A percentile compares a stretch with the other conserved stretches of the same genome.
Evolutionary conservation across 1,284 basidiomycete species (phyloP).

Genomic region (Grifola frondosa): DNA sequence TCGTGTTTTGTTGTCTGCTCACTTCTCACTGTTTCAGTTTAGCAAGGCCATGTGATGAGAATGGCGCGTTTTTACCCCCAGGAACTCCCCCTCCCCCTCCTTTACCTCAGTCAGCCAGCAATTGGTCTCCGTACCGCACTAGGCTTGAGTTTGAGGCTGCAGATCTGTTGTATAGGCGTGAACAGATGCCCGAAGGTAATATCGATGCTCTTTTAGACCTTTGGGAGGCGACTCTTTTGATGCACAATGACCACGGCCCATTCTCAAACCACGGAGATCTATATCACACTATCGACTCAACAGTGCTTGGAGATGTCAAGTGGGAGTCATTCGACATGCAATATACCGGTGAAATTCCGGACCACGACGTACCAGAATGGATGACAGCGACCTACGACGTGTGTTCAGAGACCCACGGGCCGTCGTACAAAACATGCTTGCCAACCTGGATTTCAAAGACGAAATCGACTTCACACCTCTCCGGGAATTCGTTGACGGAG

Average conservation of each 20-base stretch:
- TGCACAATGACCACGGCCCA: not conserved
- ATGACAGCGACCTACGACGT: slow-evolving; percentile 12
- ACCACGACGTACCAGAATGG: slow-evolving; percentile 16
- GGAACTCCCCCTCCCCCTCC: slow-evolving; percentile 17
- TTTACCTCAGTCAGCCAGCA: slow-evolving; percentile 2
- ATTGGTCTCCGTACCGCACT: slow-evolving; percentile 7
- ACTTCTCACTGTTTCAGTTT: no score
- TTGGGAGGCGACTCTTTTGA: slow-evolving; percentile 5
- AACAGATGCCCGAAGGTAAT: slow-evolving; percentile 6
- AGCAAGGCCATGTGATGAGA: slow-evolving; percentile 14
- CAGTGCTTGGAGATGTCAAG: slow-evolving; percentile 5
- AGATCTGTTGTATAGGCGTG: slow-evolving; percentile 10
- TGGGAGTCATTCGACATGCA: slow-evolving; percentile 11
- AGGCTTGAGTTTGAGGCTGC: slow-evolving; percentile 13
- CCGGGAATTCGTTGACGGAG: slow-evolving; percentile 4
- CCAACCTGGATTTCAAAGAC: slow-evolving; percentile 2
- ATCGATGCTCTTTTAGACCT: slow-evolving; percentile 12
- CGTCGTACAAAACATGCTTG: slow-evolving; percentile 11
- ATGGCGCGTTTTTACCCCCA: slow-evolving; percentile 17
- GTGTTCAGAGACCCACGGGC: slow-evolving; percentile 11
- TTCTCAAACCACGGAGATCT: not conserved
- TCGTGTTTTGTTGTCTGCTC: no score
- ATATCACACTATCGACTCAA: slow-evolving; percentile 8
- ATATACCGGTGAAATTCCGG: slow-evolving; percentile 7
- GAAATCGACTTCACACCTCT: not conserved